Conservation (phyloP, 495 filamentous ascomycete genomes). For the Aspergillus haitiensis region DNA sequence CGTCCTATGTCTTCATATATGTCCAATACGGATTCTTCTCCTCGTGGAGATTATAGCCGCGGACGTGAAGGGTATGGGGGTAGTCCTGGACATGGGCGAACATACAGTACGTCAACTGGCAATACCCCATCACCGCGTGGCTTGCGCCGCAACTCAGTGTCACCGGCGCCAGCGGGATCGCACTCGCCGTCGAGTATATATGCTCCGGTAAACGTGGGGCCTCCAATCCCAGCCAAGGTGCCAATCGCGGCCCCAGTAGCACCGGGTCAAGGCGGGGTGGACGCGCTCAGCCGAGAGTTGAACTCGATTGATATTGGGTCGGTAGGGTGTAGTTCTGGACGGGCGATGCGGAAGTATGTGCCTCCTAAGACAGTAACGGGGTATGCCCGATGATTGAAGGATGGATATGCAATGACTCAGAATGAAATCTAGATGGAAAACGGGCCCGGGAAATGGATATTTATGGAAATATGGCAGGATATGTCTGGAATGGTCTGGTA, state of each 20-base stretch:
- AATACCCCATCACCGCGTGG: slow-evolving; percentile 11
- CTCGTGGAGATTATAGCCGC: slow-evolving; percentile 18
- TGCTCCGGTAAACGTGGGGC: slow-evolving; percentile 41
- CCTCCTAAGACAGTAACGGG: slow-evolving; percentile 27
- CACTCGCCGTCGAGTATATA: slow-evolving; percentile 31
- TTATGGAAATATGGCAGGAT: neutral
- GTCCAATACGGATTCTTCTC: neutral
- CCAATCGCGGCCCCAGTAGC: slow-evolving; percentile 51
- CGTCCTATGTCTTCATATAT: slow-evolving; percentile 13
- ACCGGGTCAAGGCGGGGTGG: slow-evolving; percentile 44
- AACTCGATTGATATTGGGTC: slow-evolving; percentile 78
- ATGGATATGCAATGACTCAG: neutral
- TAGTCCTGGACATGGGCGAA: slow-evolving; percentile 25
- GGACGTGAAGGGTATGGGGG: slow-evolving; percentile 27
- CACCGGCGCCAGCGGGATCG: slow-evolving; percentile 26
- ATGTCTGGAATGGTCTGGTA: slow-evolving; percentile 9
- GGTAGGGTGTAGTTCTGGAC: slow-evolving; percentile 33
- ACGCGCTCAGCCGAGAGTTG: slow-evolving; percentile 76
- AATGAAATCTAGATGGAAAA: no score
- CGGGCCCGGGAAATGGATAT: no score
- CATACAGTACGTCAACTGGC: slow-evolving; percentile 25
- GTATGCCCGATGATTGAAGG: slow-evolving; percentile 32
- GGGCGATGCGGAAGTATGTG: slow-evolving; percentile 29
- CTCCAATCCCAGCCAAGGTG: slow-evolving; percentile 75
- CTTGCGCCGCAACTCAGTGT: slow-evolving; percentile 27